Evolutionary conservation across 257 asterid genomes (phyloP), one percentile per base, ranked within the genome.

Genomic region (Verbascum thapsus): DNA sequence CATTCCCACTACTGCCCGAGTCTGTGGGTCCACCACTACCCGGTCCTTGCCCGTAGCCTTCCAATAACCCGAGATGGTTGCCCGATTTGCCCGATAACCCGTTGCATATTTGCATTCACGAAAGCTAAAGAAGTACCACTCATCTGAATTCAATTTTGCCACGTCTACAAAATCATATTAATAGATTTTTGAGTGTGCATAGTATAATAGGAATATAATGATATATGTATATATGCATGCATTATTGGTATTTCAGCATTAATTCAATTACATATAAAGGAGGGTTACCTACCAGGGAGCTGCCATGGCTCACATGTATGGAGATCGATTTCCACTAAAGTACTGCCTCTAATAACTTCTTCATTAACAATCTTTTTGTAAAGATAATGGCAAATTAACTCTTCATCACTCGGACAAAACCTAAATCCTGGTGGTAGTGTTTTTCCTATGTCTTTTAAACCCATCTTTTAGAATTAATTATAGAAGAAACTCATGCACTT

Each of bases 221-320:
- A 9, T 35, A 32, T 26, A 26, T 26, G 37, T 23, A 43, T 7
- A 26, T 15, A 26, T 26, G 32, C 30, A 34, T 40, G 12, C 47
- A 68, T 19, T 43, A 18, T 44, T 18, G 60, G 34, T 53, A 41
- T 73, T 62, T 63, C 48, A 63, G 57, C 55, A 47, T 53, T 17
- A n/a, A n/a, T n/a, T n/a, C n/a, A n/a, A n/a, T n/a, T n/a, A n/a
- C n/a, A n/a, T n/a, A n/a, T n/a, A n/a, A 26, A 26, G 32, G 32
- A 26, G 32, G 32, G 32, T 34, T 22, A 64, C 64, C 1, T 80
- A 88, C 98, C 95, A 3, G 96, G 98, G 32, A 91, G 96, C 42
- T 91, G 95, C 98, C 98, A 91, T 57, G 98, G 98, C 80, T 91
- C 98, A 54, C 95, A 87, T 6, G 80, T 74, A 68, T 90, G 97